Base-by-base conservation (phyloP, 2,329 filamentous ascomycete genomes). In the Leptographium flavum region DNA sequence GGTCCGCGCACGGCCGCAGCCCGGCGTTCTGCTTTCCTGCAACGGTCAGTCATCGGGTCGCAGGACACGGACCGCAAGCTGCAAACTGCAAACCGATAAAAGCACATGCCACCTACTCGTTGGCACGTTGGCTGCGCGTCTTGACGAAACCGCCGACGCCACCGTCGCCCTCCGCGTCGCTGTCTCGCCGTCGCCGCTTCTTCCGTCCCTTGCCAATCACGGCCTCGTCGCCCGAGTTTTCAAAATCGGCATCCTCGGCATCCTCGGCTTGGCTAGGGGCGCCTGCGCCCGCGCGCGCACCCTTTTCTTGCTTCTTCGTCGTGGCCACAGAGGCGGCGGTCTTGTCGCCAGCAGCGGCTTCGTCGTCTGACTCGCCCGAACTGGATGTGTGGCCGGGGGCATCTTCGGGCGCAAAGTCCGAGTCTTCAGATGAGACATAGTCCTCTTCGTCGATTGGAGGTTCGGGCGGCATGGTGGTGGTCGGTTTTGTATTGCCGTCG, bases 171-270 rank as follows among this genome's bases (percentile, higher is more conserved):
- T 76, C 75, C 19, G 73, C 74, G 4, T 71, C 70, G 1, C 56
- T 50, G 23, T 57, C 19, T 66, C 71, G 36, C 57, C 64, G 67
- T 31, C 60, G 63, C 44, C 30, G 25, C 41, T 28, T 43, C 56
- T 71, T 79, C 55, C 71, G 74, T 17, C 72, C 78, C 51, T 71
- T 78, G 39, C 73, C 65, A 53, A 86, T 80, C 45, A 83, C 73
- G 1, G 73, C 71, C 55, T 86, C 81, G 54, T 86, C 81, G n/a
- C 81, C 81, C 1, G 81, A 85, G 52, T 81, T 81, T 48, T 77
- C 72, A 49, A 77, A 75, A 1, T 68, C 75, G 0, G 64, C 65
- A 50, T 73, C 69, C 31, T 65, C 63, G 2, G 59, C 62, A 5
- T 67, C 63, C 7, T 5, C 28, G 2, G 52, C 53, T 13, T 45